Base-by-base conservation (phyloP, 2,329 filamentous ascomycete species). In the Ascosphaera aggregata region DNA sequence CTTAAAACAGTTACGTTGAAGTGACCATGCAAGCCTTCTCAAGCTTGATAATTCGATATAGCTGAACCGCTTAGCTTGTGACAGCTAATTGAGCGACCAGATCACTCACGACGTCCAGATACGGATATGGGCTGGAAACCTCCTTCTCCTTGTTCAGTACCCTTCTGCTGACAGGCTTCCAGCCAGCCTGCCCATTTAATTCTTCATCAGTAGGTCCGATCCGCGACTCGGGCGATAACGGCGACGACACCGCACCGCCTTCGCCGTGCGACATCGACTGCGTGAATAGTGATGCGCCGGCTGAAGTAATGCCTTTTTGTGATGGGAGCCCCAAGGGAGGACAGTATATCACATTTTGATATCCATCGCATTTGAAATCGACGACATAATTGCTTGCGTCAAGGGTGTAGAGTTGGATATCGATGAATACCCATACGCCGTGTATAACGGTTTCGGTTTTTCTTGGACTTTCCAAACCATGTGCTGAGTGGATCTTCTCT, bases 301-400 rank as follows among this genome's bases (percentile, higher is more conserved):
- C 30, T 32, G 30, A n/a, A n/a, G 5, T 32, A n/a, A 4, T 32
- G 13, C 15, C 30, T 7, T 13, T 27, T n/a, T 32, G 13, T 9
- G 30, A 32, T 4, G 30, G 11, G 30, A n/a, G 4, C 30, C 15
- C 15, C 30, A 3, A n/a, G 4, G 5, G 30, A 41, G 13, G 51
- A 15, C 48, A 62, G 38, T 77, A 62, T 46, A 76, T 72, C 37
- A 86, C 76, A 40, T 89, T 81, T 61, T 98, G 89, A 59, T 98
- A 98, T 16, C 89, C 89, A 11, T 89, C 85, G 55, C 86, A 95
- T 55, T 94, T 95, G 66, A 98, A 98, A 56, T 98, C 89, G 37
- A 98, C 89, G 44, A 98, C 76, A 57, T 86, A 95, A 46, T 89
- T 86, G 40, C 80, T 78, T 42, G 75, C 73, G 55, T 95, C 86